These are phyloP conservation scores for Phytophthora foliorum DNA, from an alignment of 352 stramenopile species.

Conservation along the genomic window DNA sequence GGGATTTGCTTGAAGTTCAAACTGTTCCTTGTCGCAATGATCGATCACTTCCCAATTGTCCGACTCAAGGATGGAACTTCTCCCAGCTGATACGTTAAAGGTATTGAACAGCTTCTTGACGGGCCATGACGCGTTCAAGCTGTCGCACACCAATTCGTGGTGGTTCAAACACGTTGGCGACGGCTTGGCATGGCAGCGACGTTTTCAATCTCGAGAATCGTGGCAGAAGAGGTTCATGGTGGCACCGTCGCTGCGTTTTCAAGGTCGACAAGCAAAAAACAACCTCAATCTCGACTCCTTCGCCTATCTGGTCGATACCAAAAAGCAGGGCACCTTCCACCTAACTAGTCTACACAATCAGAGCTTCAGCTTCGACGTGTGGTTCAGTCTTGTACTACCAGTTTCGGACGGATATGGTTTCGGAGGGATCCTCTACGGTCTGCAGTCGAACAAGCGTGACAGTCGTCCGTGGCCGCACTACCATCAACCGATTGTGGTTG, in stretches of 20 bases:
- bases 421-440: slow-evolving; percentile 11
- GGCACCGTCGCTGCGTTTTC: slow-evolving; percentile 14
- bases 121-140: slow-evolving; percentile 30
- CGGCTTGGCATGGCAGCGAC: background rate
- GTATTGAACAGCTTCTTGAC: slow-evolving; percentile 17
- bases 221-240: slow-evolving; percentile 20
- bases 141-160: slow-evolving; percentile 28
- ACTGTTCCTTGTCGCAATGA: background rate
- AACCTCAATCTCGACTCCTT: background rate
- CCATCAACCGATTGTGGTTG: slow-evolving; percentile 38
- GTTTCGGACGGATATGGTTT: background rate
- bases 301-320: background rate
- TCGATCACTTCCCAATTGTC: background rate
- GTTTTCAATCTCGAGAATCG: background rate
- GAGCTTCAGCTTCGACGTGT: slow-evolving; percentile 21
- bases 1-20: slow-evolving; percentile 9
- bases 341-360: slow-evolving; percentile 8
- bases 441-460: slow-evolving; percentile 5
- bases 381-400: slow-evolving; percentile 17
- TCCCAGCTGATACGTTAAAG: background rate
- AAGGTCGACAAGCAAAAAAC: background rate
- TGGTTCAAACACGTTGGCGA: background rate
- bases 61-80: background rate
- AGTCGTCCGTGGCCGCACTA: slow-evolving; percentile 29
- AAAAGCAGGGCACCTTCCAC: background rate